Evolutionary conservation across 495 filamentous ascomycete species (phyloP), one percentile per base, ranked within the genome.

Genomic region (Pseudevernia furfuracea): DNA sequence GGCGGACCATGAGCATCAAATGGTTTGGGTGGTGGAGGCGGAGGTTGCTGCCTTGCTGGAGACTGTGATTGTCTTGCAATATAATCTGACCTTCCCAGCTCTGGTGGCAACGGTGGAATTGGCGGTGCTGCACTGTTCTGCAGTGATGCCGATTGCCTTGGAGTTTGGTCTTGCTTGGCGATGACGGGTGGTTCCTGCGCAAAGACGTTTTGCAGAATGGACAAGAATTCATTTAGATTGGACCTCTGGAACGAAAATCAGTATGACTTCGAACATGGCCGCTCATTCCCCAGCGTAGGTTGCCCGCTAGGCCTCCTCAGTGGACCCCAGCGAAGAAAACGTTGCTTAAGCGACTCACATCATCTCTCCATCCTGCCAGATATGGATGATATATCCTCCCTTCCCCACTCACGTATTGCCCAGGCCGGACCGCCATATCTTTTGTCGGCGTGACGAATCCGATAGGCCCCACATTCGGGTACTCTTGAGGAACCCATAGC

Each of bases 371-470:
- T 52, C 89, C 86, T 19, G 90, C 89, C 48, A 98, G 75, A 75
- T 97, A 97, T 61, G 94, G 95, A 76, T 98, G 94, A 72, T 96
- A 98, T 69, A 96, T 84, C 72, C 87, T 87, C 57, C 94, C 94
- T 70, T 97, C 91, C n/a, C 88, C 85, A 68, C 93, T 91, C 60
- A 98, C 92, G 78, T 97, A 90, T 69, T 97, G 94, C 3, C 95
- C 94, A 9, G 91, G 87, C 32, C 92, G 82, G 32, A 97, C 87
- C 60, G 89, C 76, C 91, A 98, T 97, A 70, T 87, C 90, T 66
- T 88, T 86, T 3, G 89, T 88, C 28, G 95, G 92, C 12, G 85
- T 92, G 49, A 97, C 90, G 74, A 96, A 98, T 60, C 84, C 84
- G 21, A 97, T 81, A 0, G 94, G 94, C 10, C 90, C 79, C 69